Evolutionary conservation across 345 rosid species (phyloP).

Genomic region (Dipteronia dyeriana): DNA sequence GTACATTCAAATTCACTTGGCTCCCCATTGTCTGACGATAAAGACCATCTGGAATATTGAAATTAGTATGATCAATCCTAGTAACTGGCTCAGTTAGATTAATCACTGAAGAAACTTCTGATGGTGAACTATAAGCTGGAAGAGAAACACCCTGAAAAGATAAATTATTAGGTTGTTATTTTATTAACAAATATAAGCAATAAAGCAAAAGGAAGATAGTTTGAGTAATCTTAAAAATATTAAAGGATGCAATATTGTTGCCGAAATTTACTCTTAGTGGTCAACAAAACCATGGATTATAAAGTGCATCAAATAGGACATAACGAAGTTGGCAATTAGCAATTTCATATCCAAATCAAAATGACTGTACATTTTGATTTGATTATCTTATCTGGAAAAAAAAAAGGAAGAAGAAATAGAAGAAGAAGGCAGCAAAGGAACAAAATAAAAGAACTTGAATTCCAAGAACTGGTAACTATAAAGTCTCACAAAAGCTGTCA

Average conservation of each 20-base stretch:
- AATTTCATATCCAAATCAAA: neutral
- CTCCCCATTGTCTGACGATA: conserved; percentile 31
- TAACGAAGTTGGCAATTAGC: neutral
- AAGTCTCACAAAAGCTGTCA: neutral
- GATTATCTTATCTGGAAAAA: neutral
- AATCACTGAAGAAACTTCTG: conserved; percentile 29
- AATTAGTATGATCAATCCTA: conserved; percentile 28
- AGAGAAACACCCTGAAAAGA: conserved; percentile 42
- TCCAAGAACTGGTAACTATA: neutral
- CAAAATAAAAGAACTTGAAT: conserved; percentile 1
- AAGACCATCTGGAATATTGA: conserved; percentile 35
- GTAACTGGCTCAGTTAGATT: conserved; percentile 27
- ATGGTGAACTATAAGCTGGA: conserved; percentile 26
- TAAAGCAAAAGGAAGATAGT: neutral
- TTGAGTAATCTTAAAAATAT: neutral
- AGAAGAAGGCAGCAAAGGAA: neutral
- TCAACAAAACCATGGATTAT: neutral
- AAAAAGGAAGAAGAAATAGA: neutral
- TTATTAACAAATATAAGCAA: conserved; percentile 1
- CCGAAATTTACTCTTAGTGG: neutral
- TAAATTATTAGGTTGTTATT: conserved; percentile 16
- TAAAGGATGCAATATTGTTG: neutral
- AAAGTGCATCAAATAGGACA: neutral
- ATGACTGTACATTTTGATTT: neutral
- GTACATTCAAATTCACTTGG: conserved; percentile 38